These are phyloP conservation scores for Hemileccinum rubropunctum DNA, from an alignment of 768 basidiomycete species.

Conservation along the genomic window DNA sequence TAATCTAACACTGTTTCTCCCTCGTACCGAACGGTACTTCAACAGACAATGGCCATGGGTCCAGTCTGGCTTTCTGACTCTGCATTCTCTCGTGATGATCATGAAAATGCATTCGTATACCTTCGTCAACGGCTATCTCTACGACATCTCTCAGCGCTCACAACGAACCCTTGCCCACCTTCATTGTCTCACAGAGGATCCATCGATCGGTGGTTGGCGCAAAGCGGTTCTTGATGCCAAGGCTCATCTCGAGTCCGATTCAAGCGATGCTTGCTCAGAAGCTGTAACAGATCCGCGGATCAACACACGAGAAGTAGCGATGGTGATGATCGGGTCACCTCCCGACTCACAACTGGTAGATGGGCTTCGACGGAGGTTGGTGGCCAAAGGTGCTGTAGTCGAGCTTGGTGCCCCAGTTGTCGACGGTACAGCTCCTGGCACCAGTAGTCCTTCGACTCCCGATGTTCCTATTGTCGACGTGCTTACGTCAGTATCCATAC, in stretches of 20 bases:
- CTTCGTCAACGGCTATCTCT: conserved; percentile 82
- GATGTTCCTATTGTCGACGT: conserved; percentile 7
- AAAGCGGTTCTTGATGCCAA: conserved; percentile 52
- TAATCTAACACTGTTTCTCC: conserved; percentile 10
- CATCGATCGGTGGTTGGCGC: conserved; percentile 61
- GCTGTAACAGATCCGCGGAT: conserved; percentile 17
- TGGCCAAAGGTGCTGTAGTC: conserved; percentile 21
- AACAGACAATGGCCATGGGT: conserved; percentile 97
- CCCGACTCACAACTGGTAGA: conserved; percentile 51
- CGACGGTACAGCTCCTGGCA: not conserved
- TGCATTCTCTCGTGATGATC: conserved; percentile 86
- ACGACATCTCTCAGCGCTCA: conserved; percentile 48
- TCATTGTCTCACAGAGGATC: conserved; percentile 41
- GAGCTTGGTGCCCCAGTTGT: conserved; percentile 2
- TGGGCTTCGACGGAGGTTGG: conserved; percentile 58
- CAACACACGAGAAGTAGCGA: conserved; percentile 47
- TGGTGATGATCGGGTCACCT: conserved; percentile 44
- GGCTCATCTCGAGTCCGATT: conserved; percentile 32
- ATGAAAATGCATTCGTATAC: conserved; percentile 98
- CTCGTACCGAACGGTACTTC: not conserved
- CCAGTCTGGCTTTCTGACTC: conserved; percentile 84
- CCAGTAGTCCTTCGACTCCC: conserved; percentile 3
- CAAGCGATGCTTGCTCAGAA: conserved; percentile 21
- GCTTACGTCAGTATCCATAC: conserved; percentile 34
- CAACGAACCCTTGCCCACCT: conserved; percentile 43